Evolutionary conservation across 495 filamentous ascomycete genomes (phyloP).

Genomic region (Beverwykella pulmonaria): DNA sequence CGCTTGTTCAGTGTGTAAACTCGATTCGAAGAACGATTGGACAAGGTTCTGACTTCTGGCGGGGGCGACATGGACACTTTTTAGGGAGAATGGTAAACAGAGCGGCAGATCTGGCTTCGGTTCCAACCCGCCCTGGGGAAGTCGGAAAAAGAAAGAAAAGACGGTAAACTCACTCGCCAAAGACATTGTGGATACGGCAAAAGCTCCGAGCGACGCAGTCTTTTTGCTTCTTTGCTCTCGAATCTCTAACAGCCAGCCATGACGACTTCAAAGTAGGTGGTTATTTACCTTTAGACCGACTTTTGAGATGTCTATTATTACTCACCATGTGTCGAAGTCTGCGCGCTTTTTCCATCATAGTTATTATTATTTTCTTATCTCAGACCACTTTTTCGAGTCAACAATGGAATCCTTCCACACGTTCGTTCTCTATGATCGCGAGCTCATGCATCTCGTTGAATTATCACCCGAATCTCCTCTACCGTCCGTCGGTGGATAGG

Average conservation of each 20-base stretch:
- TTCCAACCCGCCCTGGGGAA: conserved; percentile 1
- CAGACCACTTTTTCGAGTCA: neutral
- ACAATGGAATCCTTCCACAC: neutral
- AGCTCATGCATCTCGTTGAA: neutral
- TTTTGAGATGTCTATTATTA: neutral
- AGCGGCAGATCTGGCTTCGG: conserved; percentile 6
- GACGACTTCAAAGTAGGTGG: neutral
- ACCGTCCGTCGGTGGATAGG: neutral
- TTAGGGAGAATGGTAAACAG: neutral
- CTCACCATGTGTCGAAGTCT: neutral
- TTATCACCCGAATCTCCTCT: neutral
- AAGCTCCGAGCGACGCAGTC: neutral
- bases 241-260: neutral
- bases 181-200: neutral
- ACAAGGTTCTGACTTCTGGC: neutral
- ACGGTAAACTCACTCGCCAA: conserved; percentile 5
- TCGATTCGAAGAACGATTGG: neutral
- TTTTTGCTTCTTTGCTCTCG: conserved; percentile 8
- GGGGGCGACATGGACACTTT: neutral
- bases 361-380: neutral
- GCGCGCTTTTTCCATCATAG: neutral
- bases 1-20: conserved; percentile 2
- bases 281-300: neutral
- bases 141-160: neutral
- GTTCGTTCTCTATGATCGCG: neutral